Base-by-base conservation (phyloP, 176 grass and related monocot species). In the Pharus latifolius region DNA sequence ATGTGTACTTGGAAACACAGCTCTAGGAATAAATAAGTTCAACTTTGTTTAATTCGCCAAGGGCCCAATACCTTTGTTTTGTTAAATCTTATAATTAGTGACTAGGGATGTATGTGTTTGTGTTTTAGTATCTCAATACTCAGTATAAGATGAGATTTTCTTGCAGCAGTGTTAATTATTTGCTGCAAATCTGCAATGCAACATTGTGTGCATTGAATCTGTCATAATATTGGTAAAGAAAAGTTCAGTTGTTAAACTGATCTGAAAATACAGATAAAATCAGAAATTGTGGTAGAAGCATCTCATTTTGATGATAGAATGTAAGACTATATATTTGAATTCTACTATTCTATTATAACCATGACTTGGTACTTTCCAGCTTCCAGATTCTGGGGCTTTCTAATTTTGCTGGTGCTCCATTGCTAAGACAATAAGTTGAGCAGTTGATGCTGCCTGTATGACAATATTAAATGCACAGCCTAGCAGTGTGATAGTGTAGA, bases 1-100 rank as follows among this genome's bases (percentile, higher is more conserved):
- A 15, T 38, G 50, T 48, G n/a, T 53, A 30, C 46, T 79, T 54
- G 22, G 33, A 18, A 68, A 54, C 6, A 16, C 45, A 55, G 9
- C 55, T 12, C 3, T 14, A 58, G 5, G 20, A 55, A 71, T 68
- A 4, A 5, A 35, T 19, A 34, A 60, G 2, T 20, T 23, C 6
- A 17, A 24, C 56, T 74, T 44, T 22, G 15, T 34, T 68, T 79
- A 7, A 56, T 71, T 60, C 16, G 57, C 57, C 10, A 20, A 46
- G 27, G 28, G n/a, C n/a, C n/a, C n/a, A n/a, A n/a, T n/a, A n/a
- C n/a, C 70, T 63, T 56, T 30, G 28, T 49, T 51, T 46, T 77
- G 31, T 40, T 22, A 60, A 38, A 2, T 65, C 65, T 11, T 49
- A 33, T 29, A 63, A 64, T 71, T 48, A 28, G 37, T 64, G 13